A percentile compares a stretch with the other conserved stretches of the same genome.
phyloP scores from a whole-genome alignment of 345 rosid genomes.

The Eucalyptus polyanthemos region DNA sequence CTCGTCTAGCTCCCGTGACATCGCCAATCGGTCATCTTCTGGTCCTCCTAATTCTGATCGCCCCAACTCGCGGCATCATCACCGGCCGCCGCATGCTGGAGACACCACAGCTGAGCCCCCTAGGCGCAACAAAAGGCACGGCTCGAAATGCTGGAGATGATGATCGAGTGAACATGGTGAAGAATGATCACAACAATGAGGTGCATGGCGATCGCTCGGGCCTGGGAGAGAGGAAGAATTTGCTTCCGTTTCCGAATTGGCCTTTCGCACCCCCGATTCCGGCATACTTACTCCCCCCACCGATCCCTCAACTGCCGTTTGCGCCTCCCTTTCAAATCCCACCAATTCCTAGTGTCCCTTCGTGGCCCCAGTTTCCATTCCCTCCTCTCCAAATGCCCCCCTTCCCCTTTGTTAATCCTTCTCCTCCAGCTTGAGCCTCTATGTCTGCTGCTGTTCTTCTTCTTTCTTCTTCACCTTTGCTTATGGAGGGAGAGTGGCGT shows the following conservation, averaged over 20 bases:
- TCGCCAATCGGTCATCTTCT: background rate
- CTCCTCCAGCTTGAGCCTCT: background rate
- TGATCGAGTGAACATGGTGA: background rate
- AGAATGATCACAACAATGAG: background rate
- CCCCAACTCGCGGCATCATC: background rate
- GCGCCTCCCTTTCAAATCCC: background rate
- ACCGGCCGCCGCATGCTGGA: background rate
- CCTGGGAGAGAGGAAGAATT: background rate
- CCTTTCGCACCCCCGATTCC: background rate
- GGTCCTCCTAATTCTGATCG: background rate
- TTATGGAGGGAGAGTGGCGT: background rate
- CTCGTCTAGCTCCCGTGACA: background rate
- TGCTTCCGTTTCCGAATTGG: background rate
- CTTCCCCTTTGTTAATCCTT: background rate
- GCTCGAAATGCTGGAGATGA: background rate
- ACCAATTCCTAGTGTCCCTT: background rate
- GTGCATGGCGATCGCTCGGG: background rate
- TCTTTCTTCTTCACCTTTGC: background rate
- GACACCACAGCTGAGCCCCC: background rate
- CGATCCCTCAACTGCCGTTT: background rate
- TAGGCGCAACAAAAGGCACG: rapidly evolving
- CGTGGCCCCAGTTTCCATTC: background rate
- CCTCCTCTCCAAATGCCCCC: background rate
- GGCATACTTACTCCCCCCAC: background rate
- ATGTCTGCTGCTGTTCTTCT: background rate